A percentile compares a stretch with the other conserved stretches of the same genome.
These are phyloP conservation scores for Aureobasidium namibiae DNA, from an alignment of 2,329 filamentous ascomycete genomes.

Conservation along the genomic window DNA sequence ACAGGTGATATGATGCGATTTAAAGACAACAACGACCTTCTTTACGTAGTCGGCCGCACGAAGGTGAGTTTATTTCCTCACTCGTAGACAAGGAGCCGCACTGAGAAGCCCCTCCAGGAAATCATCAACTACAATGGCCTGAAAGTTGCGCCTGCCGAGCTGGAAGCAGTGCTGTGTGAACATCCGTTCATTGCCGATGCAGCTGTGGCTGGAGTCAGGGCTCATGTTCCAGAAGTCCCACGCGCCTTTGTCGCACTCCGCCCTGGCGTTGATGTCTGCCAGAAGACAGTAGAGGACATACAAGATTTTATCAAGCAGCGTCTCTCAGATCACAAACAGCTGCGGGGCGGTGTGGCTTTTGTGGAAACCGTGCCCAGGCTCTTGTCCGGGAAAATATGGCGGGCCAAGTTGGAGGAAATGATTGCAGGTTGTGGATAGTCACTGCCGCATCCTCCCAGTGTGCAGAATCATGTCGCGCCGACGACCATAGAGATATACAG, in stretches of 20 bases:
- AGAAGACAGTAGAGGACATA: constrained; percentile 27
- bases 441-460: no score
- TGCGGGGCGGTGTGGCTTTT: constrained; percentile 40
- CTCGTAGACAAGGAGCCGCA: constrained; percentile 31
- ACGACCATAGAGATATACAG: no score
- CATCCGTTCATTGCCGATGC: constrained; percentile 21
- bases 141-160: constrained; percentile 26
- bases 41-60: constrained; percentile 23
- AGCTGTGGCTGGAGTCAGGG: constrained; percentile 19
- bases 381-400: constrained; percentile 52
- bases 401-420: constrained; percentile 44
- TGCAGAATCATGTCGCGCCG: no score
- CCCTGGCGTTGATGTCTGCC: constrained; percentile 31
- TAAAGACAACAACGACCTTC: constrained; percentile 14
- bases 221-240: constrained; percentile 16
- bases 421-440: no score
- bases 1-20: constrained; percentile 35
- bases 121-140: constrained; percentile 20
- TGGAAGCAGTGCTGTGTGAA: constrained; percentile 23
- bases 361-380: constrained; percentile 50
- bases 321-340: constrained; percentile 34
- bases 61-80: constrained; percentile 62
- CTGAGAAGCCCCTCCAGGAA: neutral
- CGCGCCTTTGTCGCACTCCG: constrained; percentile 16
- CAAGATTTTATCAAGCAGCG: constrained; percentile 27